These are phyloP conservation scores for Gossypioides kirkii DNA, from an alignment of 345 rosid species.

Conservation along the genomic window DNA sequence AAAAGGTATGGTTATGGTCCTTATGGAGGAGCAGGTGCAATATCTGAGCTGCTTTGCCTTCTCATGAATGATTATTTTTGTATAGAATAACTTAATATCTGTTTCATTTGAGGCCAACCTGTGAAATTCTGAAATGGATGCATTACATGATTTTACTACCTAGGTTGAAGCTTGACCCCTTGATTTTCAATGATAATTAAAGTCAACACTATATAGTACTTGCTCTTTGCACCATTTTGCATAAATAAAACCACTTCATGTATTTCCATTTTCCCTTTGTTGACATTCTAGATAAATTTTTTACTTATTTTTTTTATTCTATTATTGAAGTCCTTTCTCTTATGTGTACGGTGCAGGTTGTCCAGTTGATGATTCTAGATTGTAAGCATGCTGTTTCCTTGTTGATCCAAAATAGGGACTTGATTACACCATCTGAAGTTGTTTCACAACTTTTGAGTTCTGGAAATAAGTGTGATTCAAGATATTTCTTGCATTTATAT, in stretches of 20 bases:
- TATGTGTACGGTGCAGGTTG: constrained; percentile 52
- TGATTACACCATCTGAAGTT: constrained; percentile 82
- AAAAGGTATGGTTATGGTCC: constrained; percentile 59
- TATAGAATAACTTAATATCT: neutral
- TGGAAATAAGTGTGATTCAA: constrained; percentile 63
- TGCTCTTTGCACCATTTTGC: neutral
- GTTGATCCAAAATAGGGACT: constrained; percentile 77
- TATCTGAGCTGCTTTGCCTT: constrained; percentile 15
- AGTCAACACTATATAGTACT: neutral
- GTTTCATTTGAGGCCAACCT: neutral
- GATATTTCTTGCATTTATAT: constrained; percentile 78
- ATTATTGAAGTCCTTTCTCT: constrained; percentile 12
- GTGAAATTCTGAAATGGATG: neutral
- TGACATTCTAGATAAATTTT: constrained; percentile 2
- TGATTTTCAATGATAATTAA: neutral
- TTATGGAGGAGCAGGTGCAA: constrained; percentile 10
- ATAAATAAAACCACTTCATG: neutral
- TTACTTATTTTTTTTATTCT: constrained; percentile 8
- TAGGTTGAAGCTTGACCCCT: neutral
- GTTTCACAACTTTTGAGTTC: constrained; percentile 61
- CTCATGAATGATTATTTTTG: neutral
- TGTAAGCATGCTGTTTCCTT: constrained; percentile 73
- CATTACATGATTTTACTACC: neutral
- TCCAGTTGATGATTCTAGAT: constrained; percentile 84
- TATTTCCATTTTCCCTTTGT: constrained; percentile 3